Conservation (phyloP, 176 grass and related monocot species). For the Carex scoparia region DNA sequence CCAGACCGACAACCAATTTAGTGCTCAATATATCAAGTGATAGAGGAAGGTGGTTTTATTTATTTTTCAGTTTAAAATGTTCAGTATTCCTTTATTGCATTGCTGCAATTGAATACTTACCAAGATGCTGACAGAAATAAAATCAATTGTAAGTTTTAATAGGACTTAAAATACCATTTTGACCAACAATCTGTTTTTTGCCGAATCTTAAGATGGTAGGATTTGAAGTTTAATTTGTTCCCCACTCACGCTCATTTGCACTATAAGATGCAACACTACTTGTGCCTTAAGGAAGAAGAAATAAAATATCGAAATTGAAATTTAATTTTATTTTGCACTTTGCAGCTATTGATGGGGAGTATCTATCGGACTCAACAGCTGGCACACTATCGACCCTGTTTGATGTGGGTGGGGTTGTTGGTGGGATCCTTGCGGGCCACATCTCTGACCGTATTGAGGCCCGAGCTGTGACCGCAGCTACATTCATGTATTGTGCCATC, state of each 20-base stretch:
- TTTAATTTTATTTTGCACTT: not conserved
- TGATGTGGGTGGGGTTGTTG: slow-evolving; percentile 67
- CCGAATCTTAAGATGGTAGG: not conserved
- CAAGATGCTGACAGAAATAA: not conserved
- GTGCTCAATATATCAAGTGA: slow-evolving; percentile 3
- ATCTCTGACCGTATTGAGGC: slow-evolving; percentile 71
- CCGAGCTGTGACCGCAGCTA: slow-evolving; percentile 61
- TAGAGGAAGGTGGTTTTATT: not conserved
- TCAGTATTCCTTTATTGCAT: not conserved
- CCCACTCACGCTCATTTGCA: not conserved
- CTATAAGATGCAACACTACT: not conserved
- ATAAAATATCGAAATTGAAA: not conserved
- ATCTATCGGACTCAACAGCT: slow-evolving; percentile 46
- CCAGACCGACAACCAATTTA: not conserved
- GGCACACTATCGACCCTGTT: slow-evolving; percentile 65
- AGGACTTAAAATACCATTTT: not conserved
- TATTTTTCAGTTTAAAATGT: not conserved
- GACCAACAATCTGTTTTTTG: not conserved
- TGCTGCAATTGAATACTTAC: slow-evolving; percentile 2
- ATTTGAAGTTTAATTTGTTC: not conserved
- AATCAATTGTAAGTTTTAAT: not conserved
- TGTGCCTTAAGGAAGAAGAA: not conserved
- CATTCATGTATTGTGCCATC: slow-evolving; percentile 68
- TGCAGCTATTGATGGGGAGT: slow-evolving; percentile 64
- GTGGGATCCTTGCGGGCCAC: slow-evolving; percentile 71